Base-by-base conservation (phyloP, 495 filamentous ascomycete species). In the Paragyromitra xinjiangensis region DNA sequence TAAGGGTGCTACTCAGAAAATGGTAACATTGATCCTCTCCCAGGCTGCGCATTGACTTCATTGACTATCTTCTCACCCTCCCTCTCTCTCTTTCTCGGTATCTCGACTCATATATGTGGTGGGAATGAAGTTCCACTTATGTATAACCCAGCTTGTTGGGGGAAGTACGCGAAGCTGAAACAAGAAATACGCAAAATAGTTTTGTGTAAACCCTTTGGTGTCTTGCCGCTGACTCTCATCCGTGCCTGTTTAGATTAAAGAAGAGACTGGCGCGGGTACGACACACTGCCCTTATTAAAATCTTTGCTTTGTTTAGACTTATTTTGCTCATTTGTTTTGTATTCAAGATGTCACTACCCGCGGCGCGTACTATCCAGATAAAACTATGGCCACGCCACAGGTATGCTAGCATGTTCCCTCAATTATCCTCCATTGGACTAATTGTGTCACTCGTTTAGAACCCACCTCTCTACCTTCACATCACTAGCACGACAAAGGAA, bases 211-310 rank as follows among this genome's bases (percentile, higher is more conserved):
- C 87, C 90, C 91, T 93, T 90, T 89, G 90, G 94, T 92, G 91
- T 93, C 93, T 92, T 82, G 80, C 91, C 96, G 94, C 95, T 99
- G 91, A 99, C 95, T 82, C 62, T 82, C 81, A 82, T 75, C 59
- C 74, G 81, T 82, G 81, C 74, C 61, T 78, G 92, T 93, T 84
- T 97, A 99, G 95, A 99, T 99, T 80, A 97, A 97, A 92, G 94
- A 98, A 87, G 92, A 98, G 83, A 98, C 95, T 92, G 95, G 95
- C 90, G 95, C 95, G 88, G 95, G 95, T 99, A 99, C 91, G 95
- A 91, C 88, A 87, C 84, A 87, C 82, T 88, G 82, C 84, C 83
- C 84, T 83, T 84, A 81, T 84, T 84, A 83, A 84, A 77, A 71
- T 87, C 84, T 83, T 84, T 87, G 87, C 84, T 85, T 85, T 71